Conservation (phyloP, 352 stramenopile species). For the Pythium pyrilobum region DNA sequence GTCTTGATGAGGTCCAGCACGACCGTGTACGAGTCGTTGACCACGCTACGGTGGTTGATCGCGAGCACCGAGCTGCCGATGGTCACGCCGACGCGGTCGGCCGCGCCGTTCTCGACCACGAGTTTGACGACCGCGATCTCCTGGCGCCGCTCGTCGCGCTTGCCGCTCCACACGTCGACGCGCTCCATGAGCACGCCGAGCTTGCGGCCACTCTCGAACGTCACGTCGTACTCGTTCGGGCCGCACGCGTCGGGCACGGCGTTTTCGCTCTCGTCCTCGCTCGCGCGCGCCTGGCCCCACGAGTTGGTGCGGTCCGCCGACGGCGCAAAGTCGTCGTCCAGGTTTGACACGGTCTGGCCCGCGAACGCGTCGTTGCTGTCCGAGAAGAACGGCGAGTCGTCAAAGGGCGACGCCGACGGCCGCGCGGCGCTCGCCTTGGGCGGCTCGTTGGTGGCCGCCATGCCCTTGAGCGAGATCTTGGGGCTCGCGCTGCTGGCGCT, state of each 20-base stretch:
- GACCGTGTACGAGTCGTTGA: conserved; percentile 52
- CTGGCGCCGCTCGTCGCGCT: conserved; percentile 41
- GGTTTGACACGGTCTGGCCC: conserved; percentile 49
- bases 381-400: conserved; percentile 58
- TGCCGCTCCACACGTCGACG: conserved; percentile 55
- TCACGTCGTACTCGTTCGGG: conserved; percentile 67
- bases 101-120: conserved; percentile 71
- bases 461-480: conserved; percentile 44
- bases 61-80: conserved; percentile 67
- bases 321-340: conserved; percentile 47
- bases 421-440: conserved; percentile 3
- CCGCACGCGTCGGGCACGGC: conserved; percentile 26
- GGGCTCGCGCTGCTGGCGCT: conserved; percentile 5
- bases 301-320: conserved; percentile 7
- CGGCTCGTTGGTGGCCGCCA: conserved; percentile 13
- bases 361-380: conserved; percentile 60
- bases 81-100: conserved; percentile 57
- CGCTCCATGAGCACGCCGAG: conserved; percentile 81
- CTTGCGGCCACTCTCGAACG: conserved; percentile 70
- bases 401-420: conserved; percentile 16
- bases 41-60: conserved; percentile 57
- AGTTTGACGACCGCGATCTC: conserved; percentile 77
- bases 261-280: background rate
- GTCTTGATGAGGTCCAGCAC: conserved; percentile 77
- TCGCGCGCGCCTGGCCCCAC: conserved; percentile 9